Conservation (phyloP, 805 yeast genomes). For the Wickerhamomyces queroliae region DNA sequence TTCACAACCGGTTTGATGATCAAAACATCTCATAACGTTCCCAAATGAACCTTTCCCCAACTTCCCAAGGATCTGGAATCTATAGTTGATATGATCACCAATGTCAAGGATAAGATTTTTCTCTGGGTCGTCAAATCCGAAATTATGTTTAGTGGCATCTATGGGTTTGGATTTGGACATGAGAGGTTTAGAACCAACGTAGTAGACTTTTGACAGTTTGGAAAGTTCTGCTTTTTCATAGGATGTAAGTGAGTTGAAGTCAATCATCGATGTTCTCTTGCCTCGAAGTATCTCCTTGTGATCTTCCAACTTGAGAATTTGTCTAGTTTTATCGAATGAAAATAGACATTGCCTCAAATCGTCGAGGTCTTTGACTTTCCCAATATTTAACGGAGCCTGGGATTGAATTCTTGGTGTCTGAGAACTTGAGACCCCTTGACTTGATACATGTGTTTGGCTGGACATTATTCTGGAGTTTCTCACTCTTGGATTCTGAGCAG, state of each 20-base stretch:
- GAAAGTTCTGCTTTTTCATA: conserved; percentile 60
- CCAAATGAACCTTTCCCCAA: conserved; percentile 86
- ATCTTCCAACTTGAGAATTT: not conserved
- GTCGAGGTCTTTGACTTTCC: conserved; percentile 4
- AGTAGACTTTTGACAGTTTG: conserved; percentile 44
- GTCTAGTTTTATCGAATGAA: conserved; percentile 11
- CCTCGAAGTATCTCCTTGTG: not conserved
- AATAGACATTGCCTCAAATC: conserved; percentile 8
- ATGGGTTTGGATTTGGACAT: conserved; percentile 2
- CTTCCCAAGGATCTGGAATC: conserved; percentile 54
- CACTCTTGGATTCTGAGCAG: not conserved
- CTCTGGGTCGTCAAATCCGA: conserved; percentile 66
- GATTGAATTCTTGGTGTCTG: too few relatives aligned
- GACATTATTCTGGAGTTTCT: not conserved
- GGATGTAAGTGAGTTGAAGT: conserved; percentile 29
- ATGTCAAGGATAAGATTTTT: conserved; percentile 52
- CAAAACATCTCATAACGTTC: conserved; percentile 61
- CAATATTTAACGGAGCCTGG: too few relatives aligned
- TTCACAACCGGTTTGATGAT: conserved; percentile 49
- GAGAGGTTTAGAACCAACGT: conserved; percentile 38
- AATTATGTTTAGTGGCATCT: conserved; percentile 33
- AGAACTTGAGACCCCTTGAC: too few relatives aligned
- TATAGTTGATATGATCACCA: conserved; percentile 71
- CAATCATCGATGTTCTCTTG: conserved; percentile 2
- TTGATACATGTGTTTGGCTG: too few relatives aligned